These are phyloP conservation scores for Penicillium subrubescens DNA, from an alignment of 495 filamentous ascomycete genomes.

Conservation along the genomic window DNA sequence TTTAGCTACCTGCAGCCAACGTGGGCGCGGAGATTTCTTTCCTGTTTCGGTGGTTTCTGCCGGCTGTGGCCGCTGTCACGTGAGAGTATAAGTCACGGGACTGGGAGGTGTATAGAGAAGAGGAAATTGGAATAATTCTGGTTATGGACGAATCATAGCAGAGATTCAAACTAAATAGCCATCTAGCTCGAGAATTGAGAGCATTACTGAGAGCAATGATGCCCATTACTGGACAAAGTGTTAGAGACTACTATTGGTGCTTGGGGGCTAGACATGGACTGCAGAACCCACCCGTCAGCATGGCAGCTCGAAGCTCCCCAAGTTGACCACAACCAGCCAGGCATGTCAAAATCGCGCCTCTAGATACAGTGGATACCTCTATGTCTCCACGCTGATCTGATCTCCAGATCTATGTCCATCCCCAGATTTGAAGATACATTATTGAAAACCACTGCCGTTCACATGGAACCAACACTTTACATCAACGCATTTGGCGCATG, in stretches of 20 bases:
- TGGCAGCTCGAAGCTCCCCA: background rate
- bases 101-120: background rate
- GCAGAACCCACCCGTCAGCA: background rate
- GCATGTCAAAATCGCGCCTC: background rate
- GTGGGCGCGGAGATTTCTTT: background rate
- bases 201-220: too few relatives aligned
- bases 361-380: background rate
- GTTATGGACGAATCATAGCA: too few relatives aligned
- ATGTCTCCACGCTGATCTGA: background rate
- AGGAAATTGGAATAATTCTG: background rate
- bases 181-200: too few relatives aligned
- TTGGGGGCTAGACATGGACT: background rate
- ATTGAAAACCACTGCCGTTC: background rate
- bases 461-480: background rate
- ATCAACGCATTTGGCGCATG: slow-evolving; percentile 9
- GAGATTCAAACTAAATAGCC: too few relatives aligned
- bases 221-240: background rate
- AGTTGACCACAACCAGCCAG: background rate
- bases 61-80: background rate
- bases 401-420: background rate
- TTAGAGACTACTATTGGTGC: background rate
- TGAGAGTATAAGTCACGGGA: background rate
- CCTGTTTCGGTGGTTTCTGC: background rate
- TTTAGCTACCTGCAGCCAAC: background rate
- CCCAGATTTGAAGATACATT: background rate